A percentile compares a stretch with the other conserved stretches of the same genome.
Evolutionary conservation across 257 asterid genomes (phyloP).

Genomic region (Ilex aquifolium): DNA sequence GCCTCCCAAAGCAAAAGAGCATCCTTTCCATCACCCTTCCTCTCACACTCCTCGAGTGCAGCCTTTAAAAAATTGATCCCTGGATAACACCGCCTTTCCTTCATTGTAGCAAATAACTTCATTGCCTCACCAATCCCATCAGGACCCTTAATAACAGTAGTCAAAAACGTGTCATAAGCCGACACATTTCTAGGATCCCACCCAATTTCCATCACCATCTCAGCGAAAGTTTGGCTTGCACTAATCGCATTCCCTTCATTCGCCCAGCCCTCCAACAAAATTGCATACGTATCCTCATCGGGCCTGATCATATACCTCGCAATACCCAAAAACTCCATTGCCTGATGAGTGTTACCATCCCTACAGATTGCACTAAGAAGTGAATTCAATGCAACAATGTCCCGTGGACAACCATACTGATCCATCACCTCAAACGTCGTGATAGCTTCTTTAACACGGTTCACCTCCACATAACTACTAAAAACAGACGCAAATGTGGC

Average conservation of each 20-base stretch:
- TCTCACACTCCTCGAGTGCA: constrained; percentile 50
- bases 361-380: constrained; percentile 47
- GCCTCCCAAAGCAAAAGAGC: constrained; percentile 50
- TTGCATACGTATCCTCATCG: constrained; percentile 45
- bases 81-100: constrained; percentile 46
- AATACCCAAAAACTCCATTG: constrained; percentile 29
- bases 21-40: constrained; percentile 40
- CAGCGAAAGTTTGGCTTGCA: constrained; percentile 42
- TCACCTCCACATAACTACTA: constrained; percentile 37
- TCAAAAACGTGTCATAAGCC: constrained; percentile 59
- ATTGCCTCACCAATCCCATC: constrained; percentile 48
- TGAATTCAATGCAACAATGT: constrained; percentile 38
- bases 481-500: constrained; percentile 51
- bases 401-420: constrained; percentile 41
- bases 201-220: constrained; percentile 58
- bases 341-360: constrained; percentile 43
- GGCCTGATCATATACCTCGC: constrained; percentile 35
- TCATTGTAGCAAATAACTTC: constrained; percentile 31
- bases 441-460: constrained; percentile 49
- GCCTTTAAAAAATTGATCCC: constrained; percentile 54
- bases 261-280: constrained; percentile 70
- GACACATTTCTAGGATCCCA: constrained; percentile 44
- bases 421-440: constrained; percentile 53
- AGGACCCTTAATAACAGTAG: constrained; percentile 45
- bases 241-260: constrained; percentile 33